Evolutionary conservation across 192 early-diverging fungal species (phyloP), one percentile per base, ranked within the genome.

Genomic region (Pilaira anomala): DNA sequence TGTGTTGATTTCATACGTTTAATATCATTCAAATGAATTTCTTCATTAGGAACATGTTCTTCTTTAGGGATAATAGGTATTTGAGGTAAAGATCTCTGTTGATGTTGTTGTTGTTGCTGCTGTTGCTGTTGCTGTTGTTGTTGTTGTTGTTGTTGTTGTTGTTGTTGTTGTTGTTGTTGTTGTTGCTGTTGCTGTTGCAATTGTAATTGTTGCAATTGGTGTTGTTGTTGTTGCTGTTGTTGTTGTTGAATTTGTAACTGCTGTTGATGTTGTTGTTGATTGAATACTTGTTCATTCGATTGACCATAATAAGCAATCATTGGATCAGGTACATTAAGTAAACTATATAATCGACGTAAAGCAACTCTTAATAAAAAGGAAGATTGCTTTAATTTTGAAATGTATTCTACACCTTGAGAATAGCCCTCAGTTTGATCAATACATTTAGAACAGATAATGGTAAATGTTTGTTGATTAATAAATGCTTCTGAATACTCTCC

Each of bases 341-440:
- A 69, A 24, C 80, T 83, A 65, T 91, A 95, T 24, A 98, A 78
- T 22, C 91, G 78, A 55, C 86, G 85, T 48, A 97, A 76, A 14
- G 93, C 91, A 13, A 90, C 89, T 3, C 87, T 80, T 70, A 98
- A 75, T 40, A 98, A 66, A 76, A 94, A 96, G 48, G 88, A 88
- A 73, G 94, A 98, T 78, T 97, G 93, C 66, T 94, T 84, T 49
- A 98, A 77, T 65, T 94, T 89, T 8, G 95, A 87, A 2, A 97
- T 84, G 68, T 83, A 74, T 63, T 84, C 80, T 62, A 93, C 87
- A 4, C 60, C 60, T 19, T 46, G 44, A 12, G 18, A 24, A 8
- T 85, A 65, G 16, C 68, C 44, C 8, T 77, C 55, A 3, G 25
- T 30, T 22, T 33, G 53, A 16, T 25, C 41, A 21, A 4, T 11